phyloP scores from a whole-genome alignment of 2,329 filamentous ascomycete genomes.

The Aschersonia sp. region DNA sequence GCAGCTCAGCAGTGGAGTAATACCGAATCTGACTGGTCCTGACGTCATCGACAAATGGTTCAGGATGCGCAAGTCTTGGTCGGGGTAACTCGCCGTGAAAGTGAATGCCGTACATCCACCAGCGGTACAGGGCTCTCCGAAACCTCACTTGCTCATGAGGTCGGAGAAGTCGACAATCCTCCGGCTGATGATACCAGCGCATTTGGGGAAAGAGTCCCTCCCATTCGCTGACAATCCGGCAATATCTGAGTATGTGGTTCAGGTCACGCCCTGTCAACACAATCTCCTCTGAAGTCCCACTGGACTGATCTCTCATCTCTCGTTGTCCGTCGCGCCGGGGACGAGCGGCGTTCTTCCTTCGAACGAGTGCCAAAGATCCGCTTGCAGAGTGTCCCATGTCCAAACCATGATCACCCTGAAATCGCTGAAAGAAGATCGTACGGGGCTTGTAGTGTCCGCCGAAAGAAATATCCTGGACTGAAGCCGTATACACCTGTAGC shows the following conservation, averaged over 20 bases:
- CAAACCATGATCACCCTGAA: constrained; percentile 15
- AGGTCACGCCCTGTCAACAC: constrained; percentile 19
- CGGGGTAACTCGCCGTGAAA: constrained; percentile 31
- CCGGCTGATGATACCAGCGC: constrained; percentile 29
- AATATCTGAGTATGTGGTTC: constrained; percentile 17
- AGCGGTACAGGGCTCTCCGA: constrained; percentile 34
- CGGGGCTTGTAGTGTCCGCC: constrained; percentile 23
- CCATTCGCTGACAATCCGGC: constrained; percentile 22
- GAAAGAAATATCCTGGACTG: constrained; percentile 18
- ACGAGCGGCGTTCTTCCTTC: too few relatives aligned
- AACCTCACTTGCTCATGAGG: constrained; percentile 29
- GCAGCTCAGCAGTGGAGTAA: constrained; percentile 26
- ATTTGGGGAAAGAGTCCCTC: constrained; percentile 26
- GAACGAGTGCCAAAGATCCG: too few relatives aligned
- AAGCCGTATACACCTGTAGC: constrained; percentile 30
- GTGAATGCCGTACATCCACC: constrained; percentile 39
- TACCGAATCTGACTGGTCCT: constrained; percentile 28
- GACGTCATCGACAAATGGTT: constrained; percentile 23
- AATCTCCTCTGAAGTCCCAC: constrained; percentile 6
- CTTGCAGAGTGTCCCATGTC: constrained; percentile 6
- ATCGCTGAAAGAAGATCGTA: constrained; percentile 22
- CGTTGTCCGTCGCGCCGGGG: neutral
- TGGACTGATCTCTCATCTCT: neutral
- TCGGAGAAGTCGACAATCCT: constrained; percentile 28
- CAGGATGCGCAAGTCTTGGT: constrained; percentile 21